Evolutionary conservation across 805 yeast genomes (phyloP).

Genomic region (Candida sakaeoensis): DNA sequence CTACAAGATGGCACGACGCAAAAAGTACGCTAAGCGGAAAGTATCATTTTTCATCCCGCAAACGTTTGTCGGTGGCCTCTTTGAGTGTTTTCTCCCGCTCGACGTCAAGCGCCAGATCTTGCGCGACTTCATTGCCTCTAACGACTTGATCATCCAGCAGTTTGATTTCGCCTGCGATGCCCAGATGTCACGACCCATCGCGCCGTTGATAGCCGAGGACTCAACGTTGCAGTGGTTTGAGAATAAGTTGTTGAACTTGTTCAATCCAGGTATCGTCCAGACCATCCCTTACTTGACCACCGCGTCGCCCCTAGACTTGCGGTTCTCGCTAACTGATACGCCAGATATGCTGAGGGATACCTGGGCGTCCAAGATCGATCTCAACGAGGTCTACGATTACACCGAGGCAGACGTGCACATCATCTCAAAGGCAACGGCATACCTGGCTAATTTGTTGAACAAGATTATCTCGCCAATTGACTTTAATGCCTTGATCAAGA

Average conservation of each 20-base stretch:
- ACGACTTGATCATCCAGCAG: constrained; percentile 13
- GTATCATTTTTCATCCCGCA: constrained; percentile 50
- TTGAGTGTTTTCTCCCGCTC: constrained; percentile 42
- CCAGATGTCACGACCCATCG: constrained; percentile 39
- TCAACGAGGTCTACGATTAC: constrained; percentile 48
- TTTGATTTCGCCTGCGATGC: constrained; percentile 32
- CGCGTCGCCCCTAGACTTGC: constrained; percentile 35
- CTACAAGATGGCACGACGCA: constrained; percentile 55
- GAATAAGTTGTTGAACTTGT: constrained; percentile 13
- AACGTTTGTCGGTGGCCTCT: constrained; percentile 63
- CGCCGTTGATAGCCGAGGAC: constrained; percentile 60
- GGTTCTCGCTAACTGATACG: constrained; percentile 30
- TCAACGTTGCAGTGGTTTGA: constrained; percentile 46
- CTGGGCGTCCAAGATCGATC: constrained; percentile 48
- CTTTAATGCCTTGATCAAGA: constrained; percentile 12
- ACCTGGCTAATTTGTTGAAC: constrained; percentile 20
- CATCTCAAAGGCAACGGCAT: constrained; percentile 26
- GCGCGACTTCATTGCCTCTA: constrained; percentile 12
- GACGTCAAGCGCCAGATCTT: constrained; percentile 20
- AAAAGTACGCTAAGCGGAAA: constrained; percentile 45
- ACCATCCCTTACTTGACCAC: constrained; percentile 59
- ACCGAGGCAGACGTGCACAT: constrained; percentile 31
- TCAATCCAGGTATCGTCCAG: constrained; percentile 31
- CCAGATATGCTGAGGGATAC: constrained; percentile 26
- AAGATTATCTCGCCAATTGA: constrained; percentile 21